phyloP scores from a whole-genome alignment of 2,329 filamentous ascomycete genomes.

The Calonectria honghensis region DNA sequence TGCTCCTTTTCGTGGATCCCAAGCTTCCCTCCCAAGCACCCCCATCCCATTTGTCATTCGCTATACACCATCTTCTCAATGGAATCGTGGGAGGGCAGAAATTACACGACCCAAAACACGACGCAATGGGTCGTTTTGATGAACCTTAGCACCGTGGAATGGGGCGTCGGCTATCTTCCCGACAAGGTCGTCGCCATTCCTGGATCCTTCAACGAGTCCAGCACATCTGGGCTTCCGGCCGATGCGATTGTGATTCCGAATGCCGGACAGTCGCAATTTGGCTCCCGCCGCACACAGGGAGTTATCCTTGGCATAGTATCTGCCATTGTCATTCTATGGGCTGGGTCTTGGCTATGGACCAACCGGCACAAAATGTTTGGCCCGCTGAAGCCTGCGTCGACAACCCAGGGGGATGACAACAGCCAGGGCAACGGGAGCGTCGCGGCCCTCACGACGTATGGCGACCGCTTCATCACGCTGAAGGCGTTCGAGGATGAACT shows the following conservation, averaged over 20 bases:
- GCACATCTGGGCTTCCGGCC: slow-evolving; percentile 13
- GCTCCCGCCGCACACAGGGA: slow-evolving; percentile 17
- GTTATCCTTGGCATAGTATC: slow-evolving; percentile 35
- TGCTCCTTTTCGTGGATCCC: not conserved
- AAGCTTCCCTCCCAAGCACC: not conserved
- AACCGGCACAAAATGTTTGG: slow-evolving; percentile 46
- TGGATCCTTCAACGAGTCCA: slow-evolving; percentile 29
- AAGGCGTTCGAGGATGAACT: not conserved
- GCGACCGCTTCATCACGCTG: slow-evolving; percentile 5
- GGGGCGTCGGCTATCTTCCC: slow-evolving; percentile 38
- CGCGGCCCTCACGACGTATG: not conserved
- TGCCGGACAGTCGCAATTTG: slow-evolving; percentile 10
- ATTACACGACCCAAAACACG: slow-evolving; percentile 38
- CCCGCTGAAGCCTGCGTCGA: not conserved
- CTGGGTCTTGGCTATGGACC: slow-evolving; percentile 13
- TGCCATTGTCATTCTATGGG: slow-evolving; percentile 34
- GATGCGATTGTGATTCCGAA: slow-evolving; percentile 37
- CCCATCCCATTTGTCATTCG: not conserved
- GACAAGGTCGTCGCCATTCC: slow-evolving; percentile 37
- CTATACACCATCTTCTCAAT: slow-evolving; percentile 18
- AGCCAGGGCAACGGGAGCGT: slow-evolving; percentile 15
- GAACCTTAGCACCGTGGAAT: slow-evolving; percentile 42
- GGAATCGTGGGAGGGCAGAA: slow-evolving; percentile 36
- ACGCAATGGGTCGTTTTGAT: slow-evolving; percentile 39
- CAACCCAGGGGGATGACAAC: not conserved